Evolutionary conservation across 78 protist genomes (phyloP), one percentile per base, ranked within the genome.

Genomic region (Dictyostelium brefeldianum): DNA sequence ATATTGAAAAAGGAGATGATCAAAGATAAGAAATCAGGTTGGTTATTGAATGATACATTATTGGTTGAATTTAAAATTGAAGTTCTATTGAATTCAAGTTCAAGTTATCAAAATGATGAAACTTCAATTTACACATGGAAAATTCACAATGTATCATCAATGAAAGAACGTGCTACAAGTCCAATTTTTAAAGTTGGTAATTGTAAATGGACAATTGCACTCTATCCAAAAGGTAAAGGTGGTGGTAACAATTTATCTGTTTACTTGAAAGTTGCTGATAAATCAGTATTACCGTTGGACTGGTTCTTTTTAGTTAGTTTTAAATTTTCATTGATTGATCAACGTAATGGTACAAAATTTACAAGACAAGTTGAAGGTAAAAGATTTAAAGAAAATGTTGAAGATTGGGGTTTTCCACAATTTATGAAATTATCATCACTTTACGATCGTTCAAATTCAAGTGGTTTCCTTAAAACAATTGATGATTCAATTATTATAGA

Each of bases 391-490:
- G 70, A 67, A 27, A 73, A 85, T 62, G 65, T 85, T 29, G 92
- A 85, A 29, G 92, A 85, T 77, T 85, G 92, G 92, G 92, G 92
- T 11, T 85, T 85, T 64, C 92, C 92, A n/a, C 92, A 85, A 59
- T 85, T 85, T 77, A 73, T 85, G 57, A 85, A 85, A 77, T 27
- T 85, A 27, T 11, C 29, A 8, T 69, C 70, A 46, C 62, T 85
- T 3, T 62, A 85, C 48, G 92, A 85, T 75, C 43, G 43, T 36
- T 41, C 78, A 70, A 50, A 43, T 47, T 31, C n/a, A 8, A 75
- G 50, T 85, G 92, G 92, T 25, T 85, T 85, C 59, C 31, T 85
- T 6, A 85, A 85, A 22, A 11, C 14, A 15, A 22, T 29, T 7
- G 92, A 85, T 50, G 92, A 85, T 59, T 85, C 92, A 22, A 85